Conservation (phyloP, 2,329 filamentous ascomycete genomes). For the Paraphaeosphaeria minitans region DNA sequence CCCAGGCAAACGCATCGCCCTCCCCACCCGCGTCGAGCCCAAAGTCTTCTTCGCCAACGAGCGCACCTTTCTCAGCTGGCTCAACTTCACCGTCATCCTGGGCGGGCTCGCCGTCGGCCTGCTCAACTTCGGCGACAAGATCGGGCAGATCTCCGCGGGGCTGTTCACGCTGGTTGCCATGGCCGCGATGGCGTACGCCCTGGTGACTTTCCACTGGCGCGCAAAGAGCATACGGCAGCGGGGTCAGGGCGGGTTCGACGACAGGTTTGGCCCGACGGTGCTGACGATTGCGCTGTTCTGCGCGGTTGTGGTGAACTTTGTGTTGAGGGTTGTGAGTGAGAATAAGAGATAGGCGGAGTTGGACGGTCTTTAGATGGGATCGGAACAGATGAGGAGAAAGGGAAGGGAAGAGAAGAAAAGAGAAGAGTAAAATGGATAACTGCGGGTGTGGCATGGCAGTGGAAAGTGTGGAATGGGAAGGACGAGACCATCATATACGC, state of each 20-base stretch:
- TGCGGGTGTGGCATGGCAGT: neutral
- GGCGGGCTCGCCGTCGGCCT: constrained; percentile 95
- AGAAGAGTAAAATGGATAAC: neutral
- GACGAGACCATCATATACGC: neutral
- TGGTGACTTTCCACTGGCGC: constrained; percentile 96
- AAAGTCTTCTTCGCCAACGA: constrained; percentile 99
- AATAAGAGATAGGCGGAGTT: constrained; percentile 19
- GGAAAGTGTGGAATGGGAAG: neutral
- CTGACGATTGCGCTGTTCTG: constrained; percentile 83
- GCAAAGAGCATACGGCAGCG: constrained; percentile 89
- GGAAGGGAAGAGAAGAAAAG: neutral
- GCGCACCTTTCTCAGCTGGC: constrained; percentile 98
- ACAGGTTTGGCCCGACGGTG: constrained; percentile 90
- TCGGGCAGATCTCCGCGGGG: constrained; percentile 91
- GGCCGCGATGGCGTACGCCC: constrained; percentile 91
- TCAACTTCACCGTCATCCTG: constrained; percentile 99
- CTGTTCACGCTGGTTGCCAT: constrained; percentile 95
- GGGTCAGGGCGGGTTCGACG: constrained; percentile 95
- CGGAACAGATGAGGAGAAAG: neutral
- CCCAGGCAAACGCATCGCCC: constrained; percentile 94
- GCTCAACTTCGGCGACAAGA: constrained; percentile 94
- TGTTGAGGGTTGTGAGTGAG: constrained; percentile 58
- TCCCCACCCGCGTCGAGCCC: constrained; percentile 95
- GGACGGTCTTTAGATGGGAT: no score
- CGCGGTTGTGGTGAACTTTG: constrained; percentile 95